phyloP scores from a whole-genome alignment of 306 rosid genomes.

The Hippophae gyantsensis region DNA sequence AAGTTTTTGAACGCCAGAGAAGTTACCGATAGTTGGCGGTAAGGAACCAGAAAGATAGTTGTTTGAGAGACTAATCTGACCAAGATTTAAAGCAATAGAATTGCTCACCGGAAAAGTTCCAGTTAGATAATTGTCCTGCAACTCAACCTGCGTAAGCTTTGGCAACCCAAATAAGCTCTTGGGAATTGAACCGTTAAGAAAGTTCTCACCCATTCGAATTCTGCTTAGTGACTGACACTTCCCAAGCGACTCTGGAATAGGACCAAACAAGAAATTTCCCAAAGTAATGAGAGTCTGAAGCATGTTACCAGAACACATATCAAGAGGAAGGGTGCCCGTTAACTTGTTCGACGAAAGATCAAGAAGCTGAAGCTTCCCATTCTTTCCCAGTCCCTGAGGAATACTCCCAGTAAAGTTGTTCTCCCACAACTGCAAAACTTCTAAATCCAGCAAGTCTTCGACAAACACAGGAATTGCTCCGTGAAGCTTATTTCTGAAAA shows the following conservation, averaged over 20 bases:
- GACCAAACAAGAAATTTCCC: conserved; percentile 67
- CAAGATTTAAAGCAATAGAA: conserved; percentile 46
- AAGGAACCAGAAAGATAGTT: conserved; percentile 61
- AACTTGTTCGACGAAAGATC: conserved; percentile 85
- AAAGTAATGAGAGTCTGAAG: conserved; percentile 71
- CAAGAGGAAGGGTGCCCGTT: conserved; percentile 71
- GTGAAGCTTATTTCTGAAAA: conserved; percentile 79
- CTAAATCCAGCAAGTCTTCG: conserved; percentile 59
- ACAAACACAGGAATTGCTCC: conserved; percentile 86
- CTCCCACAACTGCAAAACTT: conserved; percentile 90
- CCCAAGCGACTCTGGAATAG: conserved; percentile 81
- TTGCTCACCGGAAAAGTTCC: conserved; percentile 55
- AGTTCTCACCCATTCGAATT: conserved; percentile 88
- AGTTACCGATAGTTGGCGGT: conserved; percentile 74
- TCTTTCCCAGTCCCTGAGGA: conserved; percentile 67
- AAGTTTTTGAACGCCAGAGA: conserved; percentile 83
- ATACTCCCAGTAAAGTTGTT: conserved; percentile 84
- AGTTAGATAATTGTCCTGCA: conserved; percentile 57
- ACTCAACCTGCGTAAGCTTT: conserved; percentile 66
- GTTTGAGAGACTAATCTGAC: conserved; percentile 80
- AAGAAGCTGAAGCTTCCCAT: conserved; percentile 52
- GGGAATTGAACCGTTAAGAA: conserved; percentile 79
- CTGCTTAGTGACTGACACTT: conserved; percentile 51
- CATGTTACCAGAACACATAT: conserved; percentile 61
- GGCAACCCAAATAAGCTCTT: conserved; percentile 72